Conservation (phyloP, 2,329 filamentous ascomycete genomes). For the Phaeosphaeria sp. region DNA sequence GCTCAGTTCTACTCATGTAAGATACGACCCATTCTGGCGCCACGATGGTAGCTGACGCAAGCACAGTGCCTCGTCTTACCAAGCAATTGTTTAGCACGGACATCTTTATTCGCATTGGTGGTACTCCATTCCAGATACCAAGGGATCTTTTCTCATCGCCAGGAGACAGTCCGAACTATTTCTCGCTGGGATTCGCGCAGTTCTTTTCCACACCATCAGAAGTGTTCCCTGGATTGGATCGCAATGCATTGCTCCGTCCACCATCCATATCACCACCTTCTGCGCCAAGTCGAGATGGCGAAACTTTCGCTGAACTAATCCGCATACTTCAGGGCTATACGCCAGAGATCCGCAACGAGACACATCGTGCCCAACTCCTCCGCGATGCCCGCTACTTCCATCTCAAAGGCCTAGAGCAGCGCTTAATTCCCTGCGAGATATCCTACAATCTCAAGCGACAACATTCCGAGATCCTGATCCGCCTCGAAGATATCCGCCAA, state of each 20-base stretch:
- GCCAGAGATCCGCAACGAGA: conserved; percentile 74
- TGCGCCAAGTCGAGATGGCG: conserved; percentile 81
- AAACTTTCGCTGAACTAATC: conserved; percentile 82
- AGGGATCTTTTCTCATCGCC: conserved; percentile 84
- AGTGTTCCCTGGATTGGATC: conserved; percentile 84
- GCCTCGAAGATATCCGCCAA: conserved; percentile 86
- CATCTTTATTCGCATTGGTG: conserved; percentile 90
- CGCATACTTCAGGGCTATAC: conserved; percentile 85
- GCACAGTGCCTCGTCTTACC: conserved; percentile 80
- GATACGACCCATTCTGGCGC: conserved; percentile 31
- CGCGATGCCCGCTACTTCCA: conserved; percentile 92
- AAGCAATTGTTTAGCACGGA: conserved; percentile 90
- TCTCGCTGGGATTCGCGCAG: conserved; percentile 85
- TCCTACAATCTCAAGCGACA: conserved; percentile 74
- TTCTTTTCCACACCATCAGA: conserved; percentile 84
- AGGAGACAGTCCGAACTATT: conserved; percentile 95
- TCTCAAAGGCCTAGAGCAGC: conserved; percentile 89
- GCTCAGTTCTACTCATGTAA: conserved; percentile 90
- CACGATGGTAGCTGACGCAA: conserved; percentile 1
- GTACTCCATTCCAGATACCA: conserved; percentile 86
- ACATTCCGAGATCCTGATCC: conserved; percentile 76
- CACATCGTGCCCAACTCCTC: conserved; percentile 77
- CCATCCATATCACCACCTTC: conserved; percentile 84
- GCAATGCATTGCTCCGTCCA: conserved; percentile 79
- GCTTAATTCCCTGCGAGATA: conserved; percentile 77